Evolutionary conservation across 2,329 filamentous ascomycete genomes (phyloP).

Genomic region (Xylaria arbuscula): DNA sequence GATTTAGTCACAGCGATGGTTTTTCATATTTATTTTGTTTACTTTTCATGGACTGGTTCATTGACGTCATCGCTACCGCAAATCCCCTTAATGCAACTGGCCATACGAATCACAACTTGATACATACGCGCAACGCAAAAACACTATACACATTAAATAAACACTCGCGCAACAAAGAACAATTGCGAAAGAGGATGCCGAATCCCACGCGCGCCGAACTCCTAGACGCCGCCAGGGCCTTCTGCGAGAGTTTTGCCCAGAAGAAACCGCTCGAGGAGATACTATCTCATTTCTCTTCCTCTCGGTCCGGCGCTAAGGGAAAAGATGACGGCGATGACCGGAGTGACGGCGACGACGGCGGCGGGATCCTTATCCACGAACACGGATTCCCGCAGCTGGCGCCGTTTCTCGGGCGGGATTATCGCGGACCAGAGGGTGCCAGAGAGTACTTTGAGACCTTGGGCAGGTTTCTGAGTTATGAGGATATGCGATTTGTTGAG

Average conservation of each 20-base stretch:
- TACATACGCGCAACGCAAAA: not conserved
- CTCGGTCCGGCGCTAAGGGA: not conserved
- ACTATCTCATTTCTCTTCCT: constrained; percentile 47
- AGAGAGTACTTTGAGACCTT: constrained; percentile 48
- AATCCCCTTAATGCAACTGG: not conserved
- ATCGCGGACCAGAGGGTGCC: constrained; percentile 47
- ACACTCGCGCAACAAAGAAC: not conserved
- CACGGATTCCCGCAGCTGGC: constrained; percentile 51
- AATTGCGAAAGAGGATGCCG: constrained; percentile 32
- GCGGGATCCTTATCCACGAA: constrained; percentile 45
- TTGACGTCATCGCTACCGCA: constrained; percentile 10
- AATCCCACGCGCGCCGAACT: constrained; percentile 45
- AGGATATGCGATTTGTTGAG: constrained; percentile 49
- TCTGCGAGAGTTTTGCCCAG: constrained; percentile 51
- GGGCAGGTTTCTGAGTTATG: constrained; percentile 43
- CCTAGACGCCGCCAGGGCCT: constrained; percentile 48
- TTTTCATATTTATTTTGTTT: not conserved
- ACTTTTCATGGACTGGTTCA: not conserved
- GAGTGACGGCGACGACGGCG: no score
- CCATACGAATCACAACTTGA: not conserved
- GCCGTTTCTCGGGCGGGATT: constrained; percentile 52
- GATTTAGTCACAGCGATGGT: not conserved
- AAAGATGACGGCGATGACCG: not conserved
- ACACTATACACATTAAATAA: not conserved
- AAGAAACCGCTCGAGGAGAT: constrained; percentile 44